Conservation (phyloP, 1,284 basidiomycete species). For the Exsudoporus floridanus region DNA sequence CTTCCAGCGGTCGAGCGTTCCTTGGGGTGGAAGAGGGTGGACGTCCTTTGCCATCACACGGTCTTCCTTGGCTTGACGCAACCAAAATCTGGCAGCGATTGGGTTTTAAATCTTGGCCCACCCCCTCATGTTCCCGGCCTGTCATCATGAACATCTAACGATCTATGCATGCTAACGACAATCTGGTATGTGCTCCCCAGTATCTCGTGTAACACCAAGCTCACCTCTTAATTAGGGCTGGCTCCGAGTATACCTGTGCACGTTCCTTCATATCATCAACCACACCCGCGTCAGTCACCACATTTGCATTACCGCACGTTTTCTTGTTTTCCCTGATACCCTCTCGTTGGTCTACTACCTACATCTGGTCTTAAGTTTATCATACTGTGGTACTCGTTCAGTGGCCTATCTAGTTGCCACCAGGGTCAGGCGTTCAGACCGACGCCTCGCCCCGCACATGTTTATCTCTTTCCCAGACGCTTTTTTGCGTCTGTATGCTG, state of each 20-base stretch:
- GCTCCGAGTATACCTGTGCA: conserved; percentile 18
- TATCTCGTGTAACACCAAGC: not conserved
- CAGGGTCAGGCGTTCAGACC: not conserved
- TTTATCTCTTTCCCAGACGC: not conserved
- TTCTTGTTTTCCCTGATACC: conserved; percentile 11
- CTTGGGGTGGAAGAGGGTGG: conserved; percentile 50
- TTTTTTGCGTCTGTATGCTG: conserved; percentile 1
- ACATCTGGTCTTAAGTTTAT: conserved; percentile 12
- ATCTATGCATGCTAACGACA: conserved; percentile 10
- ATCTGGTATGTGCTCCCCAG: conserved; percentile 16
- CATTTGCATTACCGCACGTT: conserved; percentile 19
- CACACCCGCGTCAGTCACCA: conserved; percentile 10
- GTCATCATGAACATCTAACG: conserved; percentile 7
- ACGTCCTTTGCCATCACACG: conserved; percentile 45
- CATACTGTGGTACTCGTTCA: conserved; percentile 7
- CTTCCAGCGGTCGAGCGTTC: conserved; percentile 37
- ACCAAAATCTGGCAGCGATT: conserved; percentile 32
- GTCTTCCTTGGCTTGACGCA: conserved; percentile 43
- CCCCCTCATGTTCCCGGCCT: conserved; percentile 3
- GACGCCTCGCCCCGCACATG: conserved; percentile 7
- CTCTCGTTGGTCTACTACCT: conserved; percentile 5
- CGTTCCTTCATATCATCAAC: conserved; percentile 18
- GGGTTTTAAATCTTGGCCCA: conserved; percentile 37
- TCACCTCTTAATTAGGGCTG: conserved; percentile 22
- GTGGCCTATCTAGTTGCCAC: conserved; percentile 15